Conservation (phyloP, 106 monocot genomes). For the Dactylorhiza incarnata region DNA sequence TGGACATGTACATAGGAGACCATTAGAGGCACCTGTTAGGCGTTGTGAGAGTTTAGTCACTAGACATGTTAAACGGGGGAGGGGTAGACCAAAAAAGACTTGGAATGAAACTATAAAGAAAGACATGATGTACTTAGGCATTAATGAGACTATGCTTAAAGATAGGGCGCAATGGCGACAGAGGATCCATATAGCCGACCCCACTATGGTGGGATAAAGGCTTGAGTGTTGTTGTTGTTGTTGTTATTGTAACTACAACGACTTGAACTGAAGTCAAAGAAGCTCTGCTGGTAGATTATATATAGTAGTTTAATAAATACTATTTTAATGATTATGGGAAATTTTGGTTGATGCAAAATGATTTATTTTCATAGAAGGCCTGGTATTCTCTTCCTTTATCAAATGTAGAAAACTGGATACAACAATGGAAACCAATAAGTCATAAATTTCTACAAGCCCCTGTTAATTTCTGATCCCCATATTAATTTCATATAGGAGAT, state of each 20-base stretch:
- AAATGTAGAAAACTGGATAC: not conserved
- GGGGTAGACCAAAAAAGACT: too few relatives aligned
- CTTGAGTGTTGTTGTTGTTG: too few relatives aligned
- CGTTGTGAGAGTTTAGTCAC: too few relatives aligned
- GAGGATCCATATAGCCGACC: too few relatives aligned
- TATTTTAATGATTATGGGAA: not conserved
- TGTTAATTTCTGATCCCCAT: not conserved
- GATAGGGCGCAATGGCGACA: too few relatives aligned
- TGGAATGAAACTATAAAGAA: too few relatives aligned
- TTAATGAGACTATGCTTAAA: too few relatives aligned
- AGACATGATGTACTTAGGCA: too few relatives aligned
- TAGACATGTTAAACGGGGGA: too few relatives aligned
- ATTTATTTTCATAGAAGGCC: not conserved
- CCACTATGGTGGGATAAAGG: too few relatives aligned
- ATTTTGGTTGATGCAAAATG: not conserved
- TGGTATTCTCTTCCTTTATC: not conserved
- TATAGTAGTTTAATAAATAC: not conserved
- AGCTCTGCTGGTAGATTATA: not conserved
- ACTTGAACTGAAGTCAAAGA: not conserved
- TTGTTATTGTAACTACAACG: not conserved
- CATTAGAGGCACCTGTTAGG: too few relatives aligned
- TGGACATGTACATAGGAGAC: too few relatives aligned
- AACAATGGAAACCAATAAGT: not conserved
- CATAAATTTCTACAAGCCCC: not conserved
- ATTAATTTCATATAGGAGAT: constrained; percentile 22